Conservation (phyloP, 1,284 basidiomycete genomes). For the Microbotryomycetes sp. region DNA sequence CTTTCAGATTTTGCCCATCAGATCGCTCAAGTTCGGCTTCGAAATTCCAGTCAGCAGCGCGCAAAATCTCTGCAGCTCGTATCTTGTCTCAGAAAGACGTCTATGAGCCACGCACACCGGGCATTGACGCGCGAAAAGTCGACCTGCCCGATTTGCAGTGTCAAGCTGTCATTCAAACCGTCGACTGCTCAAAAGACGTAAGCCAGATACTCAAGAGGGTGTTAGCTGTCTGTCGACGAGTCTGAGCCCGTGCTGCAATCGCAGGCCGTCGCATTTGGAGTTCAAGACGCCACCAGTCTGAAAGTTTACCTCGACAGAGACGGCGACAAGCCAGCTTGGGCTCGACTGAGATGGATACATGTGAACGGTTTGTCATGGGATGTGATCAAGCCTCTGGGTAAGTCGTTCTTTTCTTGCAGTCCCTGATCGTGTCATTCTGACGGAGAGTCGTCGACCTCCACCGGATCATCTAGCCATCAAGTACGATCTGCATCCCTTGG, state of each 20-base stretch:
- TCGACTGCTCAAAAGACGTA: slow-evolving; percentile 8
- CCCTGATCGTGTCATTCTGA: no score
- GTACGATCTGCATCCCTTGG: slow-evolving; percentile 62
- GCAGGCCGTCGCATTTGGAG: slow-evolving; percentile 46
- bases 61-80: background rate
- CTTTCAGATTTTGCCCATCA: no score
- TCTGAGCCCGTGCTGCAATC: background rate
- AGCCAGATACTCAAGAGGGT: background rate
- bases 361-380: slow-evolving; percentile 64
- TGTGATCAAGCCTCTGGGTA: slow-evolving; percentile 54
- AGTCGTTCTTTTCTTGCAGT: background rate
- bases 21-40: background rate
- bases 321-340: slow-evolving; percentile 50
- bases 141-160: slow-evolving; percentile 20
- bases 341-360: slow-evolving; percentile 64
- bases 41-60: background rate
- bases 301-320: slow-evolving; percentile 50
- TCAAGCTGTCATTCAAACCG: slow-evolving; percentile 16
- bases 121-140: slow-evolving; percentile 16
- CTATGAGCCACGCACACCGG: slow-evolving; percentile 16
- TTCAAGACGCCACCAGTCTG: slow-evolving; percentile 55
- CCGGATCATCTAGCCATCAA: slow-evolving; percentile 54
- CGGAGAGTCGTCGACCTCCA: no score
- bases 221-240: no score
- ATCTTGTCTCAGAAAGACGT: background rate